Evolutionary conservation across 2,329 filamentous ascomycete species (phyloP).

Genomic region (Didymella lethalis): DNA sequence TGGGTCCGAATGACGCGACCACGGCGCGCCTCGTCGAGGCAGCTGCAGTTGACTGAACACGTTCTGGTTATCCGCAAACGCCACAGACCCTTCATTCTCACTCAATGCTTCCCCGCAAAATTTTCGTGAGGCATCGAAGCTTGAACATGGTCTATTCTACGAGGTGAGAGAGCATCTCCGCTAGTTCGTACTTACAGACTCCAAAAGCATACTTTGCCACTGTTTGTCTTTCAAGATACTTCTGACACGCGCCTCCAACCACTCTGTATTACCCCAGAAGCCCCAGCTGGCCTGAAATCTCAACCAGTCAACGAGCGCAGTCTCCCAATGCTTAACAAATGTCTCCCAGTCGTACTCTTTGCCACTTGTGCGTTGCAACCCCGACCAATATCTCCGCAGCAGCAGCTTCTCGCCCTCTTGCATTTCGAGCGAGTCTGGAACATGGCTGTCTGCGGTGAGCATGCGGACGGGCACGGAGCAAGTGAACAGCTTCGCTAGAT

Average conservation of each 20-base stretch:
- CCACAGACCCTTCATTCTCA: too few species aligned
- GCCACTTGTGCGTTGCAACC: conserved; percentile 44
- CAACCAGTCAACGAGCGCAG: conserved; percentile 72
- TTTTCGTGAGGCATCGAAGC: background rate
- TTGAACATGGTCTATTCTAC: background rate
- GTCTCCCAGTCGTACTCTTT: conserved; percentile 62
- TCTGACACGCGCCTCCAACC: conserved; percentile 45
- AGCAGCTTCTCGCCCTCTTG: conserved; percentile 59
- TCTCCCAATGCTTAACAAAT: conserved; percentile 70
- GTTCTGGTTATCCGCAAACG: too few species aligned
- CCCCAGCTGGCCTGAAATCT: conserved; percentile 53
- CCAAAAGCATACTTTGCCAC: conserved; percentile 31
- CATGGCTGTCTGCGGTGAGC: conserved; percentile 50
- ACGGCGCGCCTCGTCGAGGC: background rate
- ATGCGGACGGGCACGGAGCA: conserved; percentile 67
- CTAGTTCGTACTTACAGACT: background rate
- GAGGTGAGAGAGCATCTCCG: background rate
- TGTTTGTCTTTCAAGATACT: conserved; percentile 35
- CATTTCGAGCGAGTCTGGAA: conserved; percentile 59
- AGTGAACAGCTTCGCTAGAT: conserved; percentile 72
- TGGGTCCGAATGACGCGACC: background rate
- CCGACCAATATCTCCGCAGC: conserved; percentile 60
- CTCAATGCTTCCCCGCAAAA: background rate
- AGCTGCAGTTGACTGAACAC: background rate
- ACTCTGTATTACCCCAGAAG: conserved; percentile 49